These are phyloP conservation scores for Saccharomyces eubayanus DNA, from an alignment of 805 yeast species.

Conservation along the genomic window DNA sequence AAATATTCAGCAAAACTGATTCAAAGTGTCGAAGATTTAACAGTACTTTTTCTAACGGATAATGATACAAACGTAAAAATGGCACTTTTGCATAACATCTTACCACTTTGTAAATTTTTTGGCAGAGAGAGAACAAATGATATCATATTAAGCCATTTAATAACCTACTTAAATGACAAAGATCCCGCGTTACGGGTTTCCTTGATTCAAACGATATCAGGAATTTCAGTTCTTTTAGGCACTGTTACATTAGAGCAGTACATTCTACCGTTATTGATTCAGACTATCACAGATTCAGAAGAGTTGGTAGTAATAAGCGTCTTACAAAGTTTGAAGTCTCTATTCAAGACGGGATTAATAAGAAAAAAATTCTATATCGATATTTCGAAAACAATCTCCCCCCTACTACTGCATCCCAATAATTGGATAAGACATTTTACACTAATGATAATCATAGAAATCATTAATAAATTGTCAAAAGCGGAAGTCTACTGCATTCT, in stretches of 20 bases:
- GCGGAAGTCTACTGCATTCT: conserved; percentile 81
- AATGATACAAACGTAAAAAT: conserved; percentile 55
- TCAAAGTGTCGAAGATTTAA: conserved; percentile 51
- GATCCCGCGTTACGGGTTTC: conserved; percentile 58
- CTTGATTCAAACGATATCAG: conserved; percentile 63
- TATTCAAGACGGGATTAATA: conserved; percentile 50
- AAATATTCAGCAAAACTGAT: conserved; percentile 19
- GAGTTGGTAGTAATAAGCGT: conserved; percentile 72
- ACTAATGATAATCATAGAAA: conserved; percentile 49
- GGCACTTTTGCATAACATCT: conserved; percentile 59
- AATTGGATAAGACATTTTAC: conserved; percentile 73
- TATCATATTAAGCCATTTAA: conserved; percentile 77
- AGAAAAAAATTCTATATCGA: conserved; percentile 47
- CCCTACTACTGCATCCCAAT: conserved; percentile 75
- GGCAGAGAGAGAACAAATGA: conserved; percentile 87
- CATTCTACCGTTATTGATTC: conserved; percentile 73
- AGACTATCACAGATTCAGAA: conserved; percentile 76
- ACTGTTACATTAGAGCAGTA: conserved; percentile 77
- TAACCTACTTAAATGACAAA: conserved; percentile 81
- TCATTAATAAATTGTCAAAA: conserved; percentile 52
- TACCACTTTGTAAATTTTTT: conserved; percentile 70
- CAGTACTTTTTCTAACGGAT: conserved; percentile 64
- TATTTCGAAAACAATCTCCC: conserved; percentile 41
- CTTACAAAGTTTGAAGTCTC: conserved; percentile 46
- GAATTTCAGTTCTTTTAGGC: conserved; percentile 75